Percentiles rank a stretch among this genome's conserved stretches.
Conservation (phyloP, 176 grass and related monocot genomes). For the Hsuehochloa calcarea region DNA sequence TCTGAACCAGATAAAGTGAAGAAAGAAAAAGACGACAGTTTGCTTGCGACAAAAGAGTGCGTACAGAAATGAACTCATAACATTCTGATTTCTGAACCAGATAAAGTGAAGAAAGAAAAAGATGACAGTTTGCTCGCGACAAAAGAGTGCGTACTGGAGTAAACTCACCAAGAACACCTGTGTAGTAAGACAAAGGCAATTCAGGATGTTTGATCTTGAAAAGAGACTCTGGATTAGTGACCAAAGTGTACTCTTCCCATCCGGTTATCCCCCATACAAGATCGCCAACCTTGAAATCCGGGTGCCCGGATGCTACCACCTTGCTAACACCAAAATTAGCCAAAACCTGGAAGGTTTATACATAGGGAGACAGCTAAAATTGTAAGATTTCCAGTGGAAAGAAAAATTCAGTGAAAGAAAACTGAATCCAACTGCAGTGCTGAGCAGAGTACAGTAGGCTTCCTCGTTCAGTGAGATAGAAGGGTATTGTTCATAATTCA, state of each 20-base stretch:
- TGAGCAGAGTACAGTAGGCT: neutral
- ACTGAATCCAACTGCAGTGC: neutral
- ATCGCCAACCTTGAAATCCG: conserved; percentile 48
- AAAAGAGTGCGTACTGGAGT: neutral
- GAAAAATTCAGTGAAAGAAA: neutral
- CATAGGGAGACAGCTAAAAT: neutral
- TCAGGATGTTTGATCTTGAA: conserved; percentile 66
- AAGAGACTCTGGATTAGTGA: conserved; percentile 37
- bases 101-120: neutral
- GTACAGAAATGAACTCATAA: conserved; percentile 4
- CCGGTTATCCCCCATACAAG: neutral
- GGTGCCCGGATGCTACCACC: conserved; percentile 55
- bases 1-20: no score
- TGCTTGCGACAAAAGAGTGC: neutral
- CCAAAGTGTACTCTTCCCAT: conserved; percentile 67
- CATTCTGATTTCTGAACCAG: no score
- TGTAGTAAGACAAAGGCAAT: conserved; percentile 67
- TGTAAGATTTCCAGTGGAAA: neutral
- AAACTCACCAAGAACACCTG: conserved; percentile 57
- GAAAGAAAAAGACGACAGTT: neutral
- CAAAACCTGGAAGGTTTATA: neutral
- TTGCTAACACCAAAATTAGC: conserved; percentile 35
- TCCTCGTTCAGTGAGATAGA: neutral
- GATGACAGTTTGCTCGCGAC: neutral
- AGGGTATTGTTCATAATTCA: neutral